A percentile compares a stretch with the other conserved stretches of the same genome.
These are phyloP conservation scores for Saturnispora sekii DNA, from an alignment of 805 yeast genomes.

Conservation along the genomic window DNA sequence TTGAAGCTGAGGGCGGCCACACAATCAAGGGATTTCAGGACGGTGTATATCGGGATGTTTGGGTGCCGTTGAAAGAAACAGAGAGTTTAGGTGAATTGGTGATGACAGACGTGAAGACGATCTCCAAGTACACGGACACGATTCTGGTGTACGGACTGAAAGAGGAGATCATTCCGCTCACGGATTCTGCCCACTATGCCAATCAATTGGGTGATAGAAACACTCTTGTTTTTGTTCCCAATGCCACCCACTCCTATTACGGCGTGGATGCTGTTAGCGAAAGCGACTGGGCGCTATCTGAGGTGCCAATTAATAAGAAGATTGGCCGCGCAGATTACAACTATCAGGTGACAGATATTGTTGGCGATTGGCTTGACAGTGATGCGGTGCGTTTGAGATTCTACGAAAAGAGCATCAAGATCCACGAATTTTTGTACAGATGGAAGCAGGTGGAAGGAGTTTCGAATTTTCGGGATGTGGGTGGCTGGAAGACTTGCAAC, in stretches of 20 bases:
- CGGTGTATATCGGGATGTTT: constrained; percentile 36
- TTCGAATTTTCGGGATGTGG: constrained; percentile 67
- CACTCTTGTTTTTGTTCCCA: constrained; percentile 44
- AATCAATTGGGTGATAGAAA: constrained; percentile 51
- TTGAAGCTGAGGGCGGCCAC: constrained; percentile 35
- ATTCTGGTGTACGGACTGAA: constrained; percentile 61
- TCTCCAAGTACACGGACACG: constrained; percentile 34
- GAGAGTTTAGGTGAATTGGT: constrained; percentile 40
- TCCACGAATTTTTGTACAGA: constrained; percentile 35
- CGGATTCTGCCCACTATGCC: constrained; percentile 52
- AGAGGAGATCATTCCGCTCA: constrained; percentile 57
- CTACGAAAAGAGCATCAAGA: constrained; percentile 25
- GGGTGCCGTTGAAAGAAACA: constrained; percentile 43
- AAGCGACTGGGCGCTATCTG: constrained; percentile 16
- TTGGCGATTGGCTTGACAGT: constrained; percentile 37
- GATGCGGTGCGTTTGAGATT: constrained; percentile 45
- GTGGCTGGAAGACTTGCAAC: constrained; percentile 53
- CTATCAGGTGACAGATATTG: constrained; percentile 37
- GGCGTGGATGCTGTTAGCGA: constrained; percentile 36
- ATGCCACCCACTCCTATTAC: constrained; percentile 77
- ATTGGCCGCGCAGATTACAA: constrained; percentile 45
- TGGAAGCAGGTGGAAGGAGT: constrained; percentile 62
- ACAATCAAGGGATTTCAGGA: constrained; percentile 34
- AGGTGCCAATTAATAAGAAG: constrained; percentile 26
- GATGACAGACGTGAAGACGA: constrained; percentile 27